Evolutionary conservation across 345 rosid genomes (phyloP).

Genomic region (Hirschfeldia incana): DNA sequence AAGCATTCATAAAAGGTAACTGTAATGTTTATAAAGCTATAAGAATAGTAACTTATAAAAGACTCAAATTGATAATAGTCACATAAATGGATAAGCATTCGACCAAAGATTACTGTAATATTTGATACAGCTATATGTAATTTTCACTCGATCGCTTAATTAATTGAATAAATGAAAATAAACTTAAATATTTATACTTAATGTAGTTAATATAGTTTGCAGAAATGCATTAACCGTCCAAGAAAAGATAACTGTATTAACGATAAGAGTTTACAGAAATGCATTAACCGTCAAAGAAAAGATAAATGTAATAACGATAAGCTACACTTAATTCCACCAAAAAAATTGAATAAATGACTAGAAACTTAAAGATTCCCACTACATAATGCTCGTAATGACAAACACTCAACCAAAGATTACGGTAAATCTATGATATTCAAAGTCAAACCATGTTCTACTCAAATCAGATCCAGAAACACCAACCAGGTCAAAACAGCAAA

Average conservation of each 20-base stretch:
- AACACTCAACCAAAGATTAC: not conserved
- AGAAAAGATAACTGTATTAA: not conserved
- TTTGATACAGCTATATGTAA: not conserved
- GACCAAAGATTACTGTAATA: not conserved
- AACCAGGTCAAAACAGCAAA: not conserved
- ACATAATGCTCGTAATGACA: not conserved
- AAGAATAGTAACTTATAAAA: not conserved
- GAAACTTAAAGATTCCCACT: not conserved
- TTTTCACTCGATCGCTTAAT: not conserved
- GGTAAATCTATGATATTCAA: not conserved
- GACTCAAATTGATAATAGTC: not conserved
- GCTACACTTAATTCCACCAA: not conserved
- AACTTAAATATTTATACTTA: not conserved
- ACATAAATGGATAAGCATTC: not conserved
- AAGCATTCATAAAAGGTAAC: not conserved
- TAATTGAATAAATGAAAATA: not conserved
- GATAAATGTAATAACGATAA: not conserved
- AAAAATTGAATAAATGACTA: not conserved
- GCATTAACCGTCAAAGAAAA: not conserved
- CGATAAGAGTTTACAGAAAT: not conserved
- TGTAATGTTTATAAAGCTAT: not conserved
- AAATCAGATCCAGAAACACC: conserved; percentile 11
- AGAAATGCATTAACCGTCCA: not conserved
- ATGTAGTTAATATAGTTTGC: no score
- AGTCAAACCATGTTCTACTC: conserved; percentile 7